These are phyloP conservation scores for Pseudopithomyces maydicus DNA, from an alignment of 2,329 filamentous ascomycete genomes.

Conservation along the genomic window DNA sequence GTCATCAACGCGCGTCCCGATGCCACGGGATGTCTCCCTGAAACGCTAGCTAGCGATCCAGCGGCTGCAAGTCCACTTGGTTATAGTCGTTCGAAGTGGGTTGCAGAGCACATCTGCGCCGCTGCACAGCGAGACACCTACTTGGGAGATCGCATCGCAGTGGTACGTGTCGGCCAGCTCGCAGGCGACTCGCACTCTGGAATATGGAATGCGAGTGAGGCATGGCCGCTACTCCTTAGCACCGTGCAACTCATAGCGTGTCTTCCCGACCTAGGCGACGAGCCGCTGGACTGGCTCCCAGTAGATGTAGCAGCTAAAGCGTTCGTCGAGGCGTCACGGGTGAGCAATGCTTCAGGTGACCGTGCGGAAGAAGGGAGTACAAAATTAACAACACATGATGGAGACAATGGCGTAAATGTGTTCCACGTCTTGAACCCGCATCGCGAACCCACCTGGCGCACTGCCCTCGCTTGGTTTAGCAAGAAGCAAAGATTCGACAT, in stretches of 20 bases:
- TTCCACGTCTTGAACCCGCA: slow-evolving; percentile 58
- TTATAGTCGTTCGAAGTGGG: slow-evolving; percentile 62
- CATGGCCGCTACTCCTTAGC: slow-evolving; percentile 45
- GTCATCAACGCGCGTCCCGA: slow-evolving; percentile 38
- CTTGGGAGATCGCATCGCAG: slow-evolving; percentile 33
- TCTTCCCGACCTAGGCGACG: slow-evolving; percentile 33
- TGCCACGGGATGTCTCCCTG: slow-evolving; percentile 39
- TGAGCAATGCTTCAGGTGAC: not conserved
- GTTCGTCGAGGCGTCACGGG: slow-evolving; percentile 41
- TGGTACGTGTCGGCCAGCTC: slow-evolving; percentile 50
- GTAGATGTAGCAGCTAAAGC: slow-evolving; percentile 52
- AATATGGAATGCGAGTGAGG: slow-evolving; percentile 38
- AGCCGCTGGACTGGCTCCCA: slow-evolving; percentile 40
- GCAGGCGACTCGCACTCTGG: slow-evolving; percentile 37
- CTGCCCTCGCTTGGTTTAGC: slow-evolving; percentile 54
- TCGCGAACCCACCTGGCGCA: slow-evolving; percentile 49
- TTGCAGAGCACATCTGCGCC: slow-evolving; percentile 60
- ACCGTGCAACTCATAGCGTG: slow-evolving; percentile 33
- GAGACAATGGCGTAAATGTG: slow-evolving; percentile 30
- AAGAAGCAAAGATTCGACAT: slow-evolving; percentile 46
- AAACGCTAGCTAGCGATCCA: slow-evolving; percentile 50
- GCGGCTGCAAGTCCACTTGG: slow-evolving; percentile 55
- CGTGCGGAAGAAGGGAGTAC: not conserved
- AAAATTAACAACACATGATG: not conserved
- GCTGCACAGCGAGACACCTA: slow-evolving; percentile 39